These are phyloP conservation scores for Termitomyces sp. DNA, from an alignment of 768 basidiomycete genomes.

Conservation along the genomic window DNA sequence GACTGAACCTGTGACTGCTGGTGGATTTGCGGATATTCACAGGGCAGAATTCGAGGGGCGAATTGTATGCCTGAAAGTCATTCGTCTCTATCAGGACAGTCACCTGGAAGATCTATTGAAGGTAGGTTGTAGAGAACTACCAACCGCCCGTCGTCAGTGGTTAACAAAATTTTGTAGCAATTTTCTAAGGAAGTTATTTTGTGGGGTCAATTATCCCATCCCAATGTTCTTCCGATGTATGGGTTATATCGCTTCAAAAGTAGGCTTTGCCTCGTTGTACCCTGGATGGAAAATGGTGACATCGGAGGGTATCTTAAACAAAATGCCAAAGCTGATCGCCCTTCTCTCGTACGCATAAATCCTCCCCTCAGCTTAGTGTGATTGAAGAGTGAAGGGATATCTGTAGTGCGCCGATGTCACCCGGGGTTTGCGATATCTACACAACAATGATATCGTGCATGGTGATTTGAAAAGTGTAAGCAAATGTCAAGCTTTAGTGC, in stretches of 20 bases:
- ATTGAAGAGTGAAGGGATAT: not conserved
- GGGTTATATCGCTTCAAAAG: not conserved
- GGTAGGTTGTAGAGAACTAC: no score
- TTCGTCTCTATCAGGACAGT: not conserved
- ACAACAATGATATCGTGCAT: not conserved
- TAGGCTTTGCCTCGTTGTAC: not conserved
- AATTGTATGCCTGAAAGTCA: not conserved
- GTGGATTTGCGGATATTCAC: not conserved
- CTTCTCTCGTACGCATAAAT: not conserved
- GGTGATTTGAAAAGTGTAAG: not conserved
- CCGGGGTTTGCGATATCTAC: not conserved
- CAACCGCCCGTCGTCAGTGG: no score
- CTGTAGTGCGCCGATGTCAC: not conserved
- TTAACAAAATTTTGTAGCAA: not conserved
- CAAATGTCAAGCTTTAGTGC: not conserved
- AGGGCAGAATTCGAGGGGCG: not conserved
- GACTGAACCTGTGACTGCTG: not conserved
- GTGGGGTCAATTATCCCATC: not conserved
- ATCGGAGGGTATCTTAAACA: not conserved
- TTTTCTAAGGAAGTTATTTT: not conserved
- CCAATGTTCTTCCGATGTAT: slow-evolving; percentile 2
- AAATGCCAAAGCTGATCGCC: not conserved
- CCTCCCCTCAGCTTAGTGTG: not conserved
- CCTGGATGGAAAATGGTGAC: slow-evolving; percentile 3
- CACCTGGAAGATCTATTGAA: not conserved